Evolutionary conservation across 2,329 filamentous ascomycete genomes (phyloP), one percentile per base, ranked within the genome.

Genomic region (Teratosphaeria pseudoeucalypti): DNA sequence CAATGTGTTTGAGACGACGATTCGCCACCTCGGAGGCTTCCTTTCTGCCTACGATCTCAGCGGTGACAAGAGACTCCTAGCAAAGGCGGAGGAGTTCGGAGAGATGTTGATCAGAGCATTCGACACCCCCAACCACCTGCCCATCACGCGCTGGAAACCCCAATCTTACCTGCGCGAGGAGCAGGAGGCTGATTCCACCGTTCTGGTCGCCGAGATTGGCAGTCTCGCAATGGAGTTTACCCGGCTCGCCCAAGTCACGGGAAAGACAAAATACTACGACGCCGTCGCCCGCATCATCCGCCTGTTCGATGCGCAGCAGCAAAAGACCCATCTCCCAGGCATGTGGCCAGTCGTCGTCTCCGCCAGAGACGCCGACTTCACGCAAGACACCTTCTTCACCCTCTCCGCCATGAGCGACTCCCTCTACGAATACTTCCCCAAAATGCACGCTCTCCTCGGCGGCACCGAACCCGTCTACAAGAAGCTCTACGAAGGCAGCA

Each of bases 401-500:
- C 65, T 75, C 6, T 62, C 65, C 52, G 73, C 71, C 0, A 74
- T 75, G 73, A 63, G 70, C 3, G 73, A 75, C 59, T 68, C 65
- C 11, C 58, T 71, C 1, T 75, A 73, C 63, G 73, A 75, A 58
- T 75, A 80, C 61, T 71, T 81, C 0, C 74, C 77, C 1, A 81
- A 81, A 63, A 76, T 78, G 69, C 75, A 76, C 58, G 70, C 77
- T 29, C 71, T 81, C 1, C 73, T 80, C 1, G 77, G 78, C 37
- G 79, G 79, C 10, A 66, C 70, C 6, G 72, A 77, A 7, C 69
- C 73, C 1, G 70, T 75, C 11, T 82, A 82, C 66, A 69, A 75
- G 23, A 79, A 78, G 14, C 73, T 85, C 54, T 89, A 86, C 68
- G 82, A 88, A 62, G 76, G 70, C 55, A 69, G 73, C 2, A 75